These are phyloP conservation scores for Calonectria hongkongensis DNA, from an alignment of 2,329 filamentous ascomycete species.

Conservation along the genomic window DNA sequence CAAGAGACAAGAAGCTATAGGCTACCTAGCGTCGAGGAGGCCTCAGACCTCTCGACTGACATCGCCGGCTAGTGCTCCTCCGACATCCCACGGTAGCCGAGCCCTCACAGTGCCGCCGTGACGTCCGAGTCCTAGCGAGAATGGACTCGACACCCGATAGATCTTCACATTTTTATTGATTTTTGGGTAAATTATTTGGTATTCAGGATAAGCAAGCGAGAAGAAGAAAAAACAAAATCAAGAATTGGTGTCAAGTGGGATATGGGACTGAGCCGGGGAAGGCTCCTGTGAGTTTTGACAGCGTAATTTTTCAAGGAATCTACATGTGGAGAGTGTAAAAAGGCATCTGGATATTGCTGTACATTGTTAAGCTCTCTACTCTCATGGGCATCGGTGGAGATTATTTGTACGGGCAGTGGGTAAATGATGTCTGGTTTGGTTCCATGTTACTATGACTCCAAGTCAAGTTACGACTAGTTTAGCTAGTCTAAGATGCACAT, in stretches of 20 bases:
- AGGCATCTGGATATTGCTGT: constrained; percentile 27
- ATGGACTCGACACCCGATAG: constrained; percentile 35
- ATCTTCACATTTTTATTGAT: constrained; percentile 9
- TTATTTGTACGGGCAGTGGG: constrained; percentile 21
- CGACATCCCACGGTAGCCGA: constrained; percentile 40
- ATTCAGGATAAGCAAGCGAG: constrained; percentile 23
- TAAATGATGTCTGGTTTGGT: not conserved
- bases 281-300: constrained; percentile 20
- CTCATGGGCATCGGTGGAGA: constrained; percentile 9
- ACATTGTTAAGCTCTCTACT: constrained; percentile 22
- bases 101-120: constrained; percentile 44
- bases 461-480: not conserved
- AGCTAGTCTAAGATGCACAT: not conserved
- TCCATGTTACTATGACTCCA: not conserved
- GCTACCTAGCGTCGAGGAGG: constrained; percentile 60
- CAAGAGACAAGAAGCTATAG: constrained; percentile 67
- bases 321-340: not conserved
- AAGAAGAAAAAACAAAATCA: not conserved
- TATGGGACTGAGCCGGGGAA: constrained; percentile 20
- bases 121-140: constrained; percentile 51
- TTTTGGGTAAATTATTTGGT: constrained; percentile 32
- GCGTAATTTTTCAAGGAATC: constrained; percentile 24
- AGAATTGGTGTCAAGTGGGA: constrained; percentile 21
- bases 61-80: constrained; percentile 56
- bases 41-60: constrained; percentile 52